These are phyloP conservation scores for Austroboletus sp. DNA, from an alignment of 1,284 basidiomycete species.

Conservation along the genomic window DNA sequence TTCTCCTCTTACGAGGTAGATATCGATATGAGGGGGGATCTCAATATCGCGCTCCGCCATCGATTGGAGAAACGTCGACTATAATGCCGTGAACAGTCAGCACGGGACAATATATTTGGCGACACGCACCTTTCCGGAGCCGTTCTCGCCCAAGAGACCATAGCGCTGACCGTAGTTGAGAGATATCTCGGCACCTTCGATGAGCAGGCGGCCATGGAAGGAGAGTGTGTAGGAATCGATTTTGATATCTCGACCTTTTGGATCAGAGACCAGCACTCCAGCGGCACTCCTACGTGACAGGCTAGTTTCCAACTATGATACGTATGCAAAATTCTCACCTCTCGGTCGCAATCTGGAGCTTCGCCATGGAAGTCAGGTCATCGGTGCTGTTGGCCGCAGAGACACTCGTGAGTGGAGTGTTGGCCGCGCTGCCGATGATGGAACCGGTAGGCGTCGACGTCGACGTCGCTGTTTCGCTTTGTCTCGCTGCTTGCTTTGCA, in stretches of 20 bases:
- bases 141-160: conserved; percentile 94
- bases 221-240: conserved; percentile 94
- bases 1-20: conserved; percentile 93
- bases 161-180: conserved; percentile 96
- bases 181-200: conserved; percentile 84
- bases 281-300: conserved; percentile 61
- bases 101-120: neutral
- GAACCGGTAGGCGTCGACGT: conserved; percentile 59
- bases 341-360: conserved; percentile 81
- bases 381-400: conserved; percentile 71
- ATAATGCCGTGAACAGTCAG: conserved; percentile 9
- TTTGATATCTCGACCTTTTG: conserved; percentile 92
- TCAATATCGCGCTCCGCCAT: conserved; percentile 90
- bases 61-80: conserved; percentile 67
- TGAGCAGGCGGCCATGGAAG: conserved; percentile 91
- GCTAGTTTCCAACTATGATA: conserved; percentile 1
- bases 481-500: conserved; percentile 62
- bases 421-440: conserved; percentile 51
- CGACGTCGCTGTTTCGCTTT: conserved; percentile 42
- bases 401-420: conserved; percentile 73
- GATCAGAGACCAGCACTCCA: conserved; percentile 89
- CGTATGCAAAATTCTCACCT: conserved; percentile 42
- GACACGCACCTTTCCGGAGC: conserved; percentile 83
- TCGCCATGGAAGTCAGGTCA: conserved; percentile 77
- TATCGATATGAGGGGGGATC: conserved; percentile 93